Percentiles rank a stretch among this genome's conserved stretches.
Evolutionary conservation across 2,329 filamentous ascomycete genomes (phyloP).

Genomic region (Penicillium brevicompactum): DNA sequence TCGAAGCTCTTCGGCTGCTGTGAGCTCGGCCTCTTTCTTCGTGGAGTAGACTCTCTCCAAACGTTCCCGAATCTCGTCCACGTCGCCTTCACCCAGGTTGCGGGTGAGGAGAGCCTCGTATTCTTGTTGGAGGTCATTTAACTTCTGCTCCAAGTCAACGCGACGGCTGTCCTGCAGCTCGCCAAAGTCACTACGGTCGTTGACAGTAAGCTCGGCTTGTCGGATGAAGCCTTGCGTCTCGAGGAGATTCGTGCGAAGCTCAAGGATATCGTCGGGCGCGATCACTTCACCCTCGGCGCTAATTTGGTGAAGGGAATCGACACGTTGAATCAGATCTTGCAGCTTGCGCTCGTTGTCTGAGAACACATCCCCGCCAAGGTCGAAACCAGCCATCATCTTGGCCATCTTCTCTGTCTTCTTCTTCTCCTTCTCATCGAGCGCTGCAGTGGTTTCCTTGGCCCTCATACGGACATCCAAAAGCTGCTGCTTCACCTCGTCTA

Average conservation of each 20-base stretch:
- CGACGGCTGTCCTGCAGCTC: slow-evolving; percentile 66
- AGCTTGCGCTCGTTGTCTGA: slow-evolving; percentile 90
- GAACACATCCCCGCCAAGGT: slow-evolving; percentile 88
- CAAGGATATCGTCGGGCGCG: slow-evolving; percentile 76
- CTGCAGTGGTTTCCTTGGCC: slow-evolving; percentile 87
- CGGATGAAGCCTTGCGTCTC: slow-evolving; percentile 91
- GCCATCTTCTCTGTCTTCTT: slow-evolving; percentile 99
- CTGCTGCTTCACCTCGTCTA: slow-evolving; percentile 95
- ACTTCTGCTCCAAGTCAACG: slow-evolving; percentile 74
- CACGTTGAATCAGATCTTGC: slow-evolving; percentile 77
- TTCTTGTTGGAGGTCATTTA: slow-evolving; percentile 74
- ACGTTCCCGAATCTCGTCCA: slow-evolving; percentile 79
- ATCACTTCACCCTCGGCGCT: slow-evolving; percentile 77
- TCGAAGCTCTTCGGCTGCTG: slow-evolving; percentile 76
- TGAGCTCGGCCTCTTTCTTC: slow-evolving; percentile 71
- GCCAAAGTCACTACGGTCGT: slow-evolving; percentile 66
- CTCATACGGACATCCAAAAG: slow-evolving; percentile 95
- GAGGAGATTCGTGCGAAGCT: slow-evolving; percentile 75
- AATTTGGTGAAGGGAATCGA: slow-evolving; percentile 77
- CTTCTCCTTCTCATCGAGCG: slow-evolving; percentile 95
- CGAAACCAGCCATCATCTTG: slow-evolving; percentile 99
- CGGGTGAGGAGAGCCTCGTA: slow-evolving; percentile 81
- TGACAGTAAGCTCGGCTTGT: slow-evolving; percentile 86
- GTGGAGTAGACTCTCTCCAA: slow-evolving; percentile 76
- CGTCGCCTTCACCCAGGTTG: slow-evolving; percentile 76